Evolutionary conservation across 306 rosid genomes (phyloP).

Genomic region (Luffa acutangula): DNA sequence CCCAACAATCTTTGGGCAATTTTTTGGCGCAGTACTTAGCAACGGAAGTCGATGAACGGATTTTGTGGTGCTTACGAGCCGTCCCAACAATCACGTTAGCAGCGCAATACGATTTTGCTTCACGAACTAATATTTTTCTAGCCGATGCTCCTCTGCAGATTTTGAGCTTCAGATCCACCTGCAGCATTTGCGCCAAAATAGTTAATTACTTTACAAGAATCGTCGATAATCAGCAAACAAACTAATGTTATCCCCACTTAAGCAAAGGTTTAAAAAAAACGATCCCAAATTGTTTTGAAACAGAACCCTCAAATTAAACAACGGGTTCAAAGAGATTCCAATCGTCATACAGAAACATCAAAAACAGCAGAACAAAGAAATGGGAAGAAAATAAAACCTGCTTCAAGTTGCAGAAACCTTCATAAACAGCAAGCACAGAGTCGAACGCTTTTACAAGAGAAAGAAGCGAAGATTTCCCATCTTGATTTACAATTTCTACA

Average conservation of each 20-base stretch:
- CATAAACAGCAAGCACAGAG: slow-evolving; percentile 85
- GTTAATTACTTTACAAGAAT: neutral
- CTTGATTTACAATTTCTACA: slow-evolving; percentile 60
- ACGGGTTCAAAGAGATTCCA: neutral
- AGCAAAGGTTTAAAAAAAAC: neutral
- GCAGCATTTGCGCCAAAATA: slow-evolving; percentile 17
- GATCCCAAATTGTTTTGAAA: neutral
- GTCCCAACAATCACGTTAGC: slow-evolving; percentile 64
- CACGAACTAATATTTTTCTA: slow-evolving; percentile 63
- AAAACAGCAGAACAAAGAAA: neutral
- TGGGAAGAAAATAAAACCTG: slow-evolving; percentile 45
- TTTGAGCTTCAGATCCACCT: slow-evolving; percentile 93
- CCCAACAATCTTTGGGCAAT: slow-evolving; percentile 45
- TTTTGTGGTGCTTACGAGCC: slow-evolving; percentile 43
- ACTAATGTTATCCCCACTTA: neutral
- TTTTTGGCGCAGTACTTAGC: slow-evolving; percentile 92
- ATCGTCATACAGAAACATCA: neutral
- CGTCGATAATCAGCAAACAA: neutral
- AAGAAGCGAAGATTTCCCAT: slow-evolving; percentile 77
- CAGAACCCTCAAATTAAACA: neutral
- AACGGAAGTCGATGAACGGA: slow-evolving; percentile 56
- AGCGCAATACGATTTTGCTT: slow-evolving; percentile 65
- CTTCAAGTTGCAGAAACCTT: slow-evolving; percentile 92
- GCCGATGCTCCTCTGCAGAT: slow-evolving; percentile 70
- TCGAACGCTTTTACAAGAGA: slow-evolving; percentile 87